A percentile compares a stretch with the other conserved stretches of the same genome.
Conservation (phyloP, 306 rosid genomes). For the Purshia tridentata region DNA sequence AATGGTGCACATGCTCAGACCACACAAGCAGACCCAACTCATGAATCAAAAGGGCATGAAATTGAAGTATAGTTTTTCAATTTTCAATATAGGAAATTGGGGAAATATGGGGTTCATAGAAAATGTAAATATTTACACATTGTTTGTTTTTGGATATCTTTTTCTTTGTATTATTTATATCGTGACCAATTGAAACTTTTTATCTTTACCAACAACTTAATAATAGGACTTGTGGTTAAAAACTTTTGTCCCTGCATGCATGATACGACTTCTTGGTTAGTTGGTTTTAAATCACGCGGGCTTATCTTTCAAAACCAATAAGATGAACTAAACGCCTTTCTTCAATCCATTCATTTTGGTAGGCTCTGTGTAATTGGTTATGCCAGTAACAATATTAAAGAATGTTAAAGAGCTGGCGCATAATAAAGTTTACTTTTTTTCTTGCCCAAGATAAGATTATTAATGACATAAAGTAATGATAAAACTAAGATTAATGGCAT, state of each 20-base stretch:
- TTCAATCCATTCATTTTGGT: not conserved
- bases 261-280: too few species aligned
- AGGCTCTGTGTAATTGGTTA: not conserved
- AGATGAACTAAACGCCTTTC: not conserved
- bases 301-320: too few species aligned
- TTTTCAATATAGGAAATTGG: conserved; percentile 5
- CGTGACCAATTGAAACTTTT: too few species aligned
- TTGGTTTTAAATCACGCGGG: too few species aligned
- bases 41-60: conserved; percentile 31
- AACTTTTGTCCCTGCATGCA: too few species aligned
- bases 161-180: not conserved
- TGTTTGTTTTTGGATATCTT: not conserved
- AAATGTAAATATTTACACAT: not conserved
- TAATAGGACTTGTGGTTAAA: not conserved
- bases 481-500: not conserved
- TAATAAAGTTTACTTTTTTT: not conserved
- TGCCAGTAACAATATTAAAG: not conserved
- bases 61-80: conserved; percentile 12
- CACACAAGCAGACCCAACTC: conserved; percentile 20
- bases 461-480: not conserved
- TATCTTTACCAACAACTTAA: not conserved
- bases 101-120: conserved; percentile 1
- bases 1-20: conserved; percentile 30
- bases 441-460: not conserved
- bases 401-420: not conserved